These are phyloP conservation scores for Annulohypoxylon stygium DNA, from an alignment of 495 filamentous ascomycete species.

Conservation along the genomic window DNA sequence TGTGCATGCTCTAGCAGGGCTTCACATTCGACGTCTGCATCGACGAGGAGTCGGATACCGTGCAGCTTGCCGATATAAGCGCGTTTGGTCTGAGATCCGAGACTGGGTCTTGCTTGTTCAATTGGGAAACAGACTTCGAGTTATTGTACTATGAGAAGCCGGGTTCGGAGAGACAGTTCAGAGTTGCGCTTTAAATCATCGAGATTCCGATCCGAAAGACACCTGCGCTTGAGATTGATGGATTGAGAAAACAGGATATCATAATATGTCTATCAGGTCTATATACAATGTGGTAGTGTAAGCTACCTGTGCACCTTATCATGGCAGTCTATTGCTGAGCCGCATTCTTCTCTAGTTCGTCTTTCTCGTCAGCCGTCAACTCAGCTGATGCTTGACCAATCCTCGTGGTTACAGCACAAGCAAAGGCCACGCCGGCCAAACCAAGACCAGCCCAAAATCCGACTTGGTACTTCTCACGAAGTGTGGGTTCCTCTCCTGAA, in stretches of 20 bases:
- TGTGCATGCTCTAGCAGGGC: slow-evolving; percentile 44
- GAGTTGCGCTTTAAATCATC: slow-evolving; percentile 14
- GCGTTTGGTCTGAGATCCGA: slow-evolving; percentile 46
- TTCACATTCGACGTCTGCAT: slow-evolving; percentile 50
- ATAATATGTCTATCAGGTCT: neutral
- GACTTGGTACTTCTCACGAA: slow-evolving; percentile 67
- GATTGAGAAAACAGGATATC: neutral
- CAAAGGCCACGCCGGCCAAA: slow-evolving; percentile 66
- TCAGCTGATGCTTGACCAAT: slow-evolving; percentile 76
- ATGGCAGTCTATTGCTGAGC: neutral
- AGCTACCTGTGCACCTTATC: neutral
- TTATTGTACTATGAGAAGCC: slow-evolving; percentile 32
- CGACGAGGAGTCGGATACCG: slow-evolving; percentile 34
- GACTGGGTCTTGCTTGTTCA: slow-evolving; percentile 50
- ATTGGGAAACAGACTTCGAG: slow-evolving; percentile 45
- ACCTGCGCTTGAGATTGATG: neutral
- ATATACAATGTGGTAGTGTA: neutral
- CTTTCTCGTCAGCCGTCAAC: slow-evolving; percentile 75
- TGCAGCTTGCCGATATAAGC: slow-evolving; percentile 48
- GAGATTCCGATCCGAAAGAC: neutral
- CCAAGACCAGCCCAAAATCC: slow-evolving; percentile 78
- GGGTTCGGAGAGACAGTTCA: slow-evolving; percentile 12
- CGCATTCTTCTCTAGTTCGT: slow-evolving; percentile 25
- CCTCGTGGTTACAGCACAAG: slow-evolving; percentile 72
- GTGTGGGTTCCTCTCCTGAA: slow-evolving; percentile 56